These are phyloP conservation scores for Cercospora canescens DNA, from an alignment of 2,329 filamentous ascomycete species.

Conservation along the genomic window DNA sequence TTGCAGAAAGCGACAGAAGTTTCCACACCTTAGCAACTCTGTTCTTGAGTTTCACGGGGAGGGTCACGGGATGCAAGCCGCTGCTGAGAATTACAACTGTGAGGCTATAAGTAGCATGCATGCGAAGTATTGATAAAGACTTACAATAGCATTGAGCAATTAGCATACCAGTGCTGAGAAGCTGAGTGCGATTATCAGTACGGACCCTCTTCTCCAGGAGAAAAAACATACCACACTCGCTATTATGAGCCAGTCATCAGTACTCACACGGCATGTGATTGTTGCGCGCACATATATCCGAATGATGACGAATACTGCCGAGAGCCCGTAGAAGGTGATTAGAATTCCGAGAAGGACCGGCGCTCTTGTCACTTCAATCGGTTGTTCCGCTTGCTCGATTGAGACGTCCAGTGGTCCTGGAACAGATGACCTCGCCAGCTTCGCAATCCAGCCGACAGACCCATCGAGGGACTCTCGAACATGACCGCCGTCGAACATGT, in stretches of 20 bases:
- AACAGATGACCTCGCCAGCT: background rate
- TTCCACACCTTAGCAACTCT: background rate
- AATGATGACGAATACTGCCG: conserved; percentile 5
- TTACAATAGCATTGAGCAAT: background rate
- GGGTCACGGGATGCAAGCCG: background rate
- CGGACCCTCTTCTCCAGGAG: too few relatives aligned
- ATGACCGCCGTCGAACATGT: background rate
- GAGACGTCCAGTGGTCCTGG: background rate
- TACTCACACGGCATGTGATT: background rate
- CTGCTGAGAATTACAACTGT: background rate
- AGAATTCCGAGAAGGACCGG: conserved; percentile 10
- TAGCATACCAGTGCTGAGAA: background rate
- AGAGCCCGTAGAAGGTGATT: conserved; percentile 14
- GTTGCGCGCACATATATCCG: conserved; percentile 8
- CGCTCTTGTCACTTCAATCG: background rate
- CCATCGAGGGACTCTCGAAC: background rate
- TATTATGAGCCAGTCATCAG: conserved; percentile 15
- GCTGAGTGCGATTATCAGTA: background rate
- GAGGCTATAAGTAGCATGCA: background rate
- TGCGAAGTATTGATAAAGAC: background rate
- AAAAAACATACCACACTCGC: conserved; percentile 15
- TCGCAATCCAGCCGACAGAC: background rate
- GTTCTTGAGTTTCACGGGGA: background rate
- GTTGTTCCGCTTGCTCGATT: background rate
- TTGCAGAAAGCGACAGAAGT: background rate